Evolutionary conservation across 2,329 filamentous ascomycete species (phyloP).

Genomic region (Venturia effusa): DNA sequence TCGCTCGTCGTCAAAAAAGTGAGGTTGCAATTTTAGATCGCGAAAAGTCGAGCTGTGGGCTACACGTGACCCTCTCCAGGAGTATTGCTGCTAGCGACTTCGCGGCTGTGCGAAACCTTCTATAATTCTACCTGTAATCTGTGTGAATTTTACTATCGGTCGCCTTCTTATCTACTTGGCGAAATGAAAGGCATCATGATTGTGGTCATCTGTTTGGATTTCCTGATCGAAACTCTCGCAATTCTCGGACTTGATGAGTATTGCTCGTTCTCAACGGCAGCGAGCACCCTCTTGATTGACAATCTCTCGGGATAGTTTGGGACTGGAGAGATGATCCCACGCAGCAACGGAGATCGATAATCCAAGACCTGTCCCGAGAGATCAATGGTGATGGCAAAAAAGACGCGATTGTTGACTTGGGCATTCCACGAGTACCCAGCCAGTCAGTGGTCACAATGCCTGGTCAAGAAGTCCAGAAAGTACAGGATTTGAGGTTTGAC

Average conservation of each 20-base stretch:
- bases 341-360: neutral
- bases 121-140: too few species aligned
- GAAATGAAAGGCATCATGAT: too few species aligned
- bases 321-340: too few species aligned
- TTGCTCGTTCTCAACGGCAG: neutral
- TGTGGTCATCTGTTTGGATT: too few species aligned
- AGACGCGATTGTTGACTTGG: neutral
- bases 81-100: neutral
- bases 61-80: neutral
- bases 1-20: neutral
- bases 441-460: neutral
- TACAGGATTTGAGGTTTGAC: neutral
- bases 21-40: neutral
- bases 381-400: neutral
- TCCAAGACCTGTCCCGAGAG: neutral
- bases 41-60: neutral
- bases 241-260: neutral
- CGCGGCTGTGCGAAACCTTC: neutral
- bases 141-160: too few species aligned
- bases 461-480: neutral
- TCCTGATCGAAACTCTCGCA: neutral
- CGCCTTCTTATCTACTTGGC: too few species aligned
- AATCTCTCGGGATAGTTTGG: too few species aligned
- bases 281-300: too few species aligned
- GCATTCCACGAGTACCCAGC: neutral